Conservation (phyloP, 169 alveolate genomes). For the Plasmodium knowlesi region DNA sequence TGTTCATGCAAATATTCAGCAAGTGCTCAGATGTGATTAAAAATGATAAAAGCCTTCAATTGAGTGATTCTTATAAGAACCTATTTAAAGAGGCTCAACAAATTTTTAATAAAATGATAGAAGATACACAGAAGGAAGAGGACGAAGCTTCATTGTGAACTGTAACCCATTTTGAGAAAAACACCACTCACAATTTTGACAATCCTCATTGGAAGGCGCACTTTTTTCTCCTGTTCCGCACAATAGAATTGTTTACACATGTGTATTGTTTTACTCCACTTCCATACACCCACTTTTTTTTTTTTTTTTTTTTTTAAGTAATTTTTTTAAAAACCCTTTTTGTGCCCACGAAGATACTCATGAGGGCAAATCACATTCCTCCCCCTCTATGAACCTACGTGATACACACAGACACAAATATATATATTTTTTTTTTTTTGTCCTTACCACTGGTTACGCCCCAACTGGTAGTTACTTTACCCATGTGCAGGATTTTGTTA, state of each 20-base stretch:
- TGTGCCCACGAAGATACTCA: not conserved
- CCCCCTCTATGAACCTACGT: not conserved
- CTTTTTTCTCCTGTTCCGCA: not conserved
- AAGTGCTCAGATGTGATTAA: slow-evolving; percentile 15
- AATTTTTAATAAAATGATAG: slow-evolving; percentile 4
- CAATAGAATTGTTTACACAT: not conserved
- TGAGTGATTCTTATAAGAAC: slow-evolving; percentile 55
- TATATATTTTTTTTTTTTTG: not conserved
- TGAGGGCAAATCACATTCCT: not conserved
- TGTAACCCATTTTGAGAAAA: not conserved
- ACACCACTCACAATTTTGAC: not conserved
- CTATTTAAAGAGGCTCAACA: slow-evolving; percentile 32
- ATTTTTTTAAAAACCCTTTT: not conserved
- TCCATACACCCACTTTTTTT: not conserved
- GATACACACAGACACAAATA: not conserved
- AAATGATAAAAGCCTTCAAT: slow-evolving; percentile 8
- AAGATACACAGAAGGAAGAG: not conserved
- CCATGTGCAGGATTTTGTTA: not conserved
- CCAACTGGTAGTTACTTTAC: not conserved
- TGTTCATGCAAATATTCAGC: slow-evolving; percentile 18
- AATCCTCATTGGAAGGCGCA: not conserved
- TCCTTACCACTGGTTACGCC: not conserved
- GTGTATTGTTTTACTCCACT: not conserved
- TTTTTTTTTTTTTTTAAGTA: not conserved
- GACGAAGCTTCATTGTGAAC: not conserved